These are phyloP conservation scores for Lepraria neglecta DNA, from an alignment of 495 filamentous ascomycete genomes.

Conservation along the genomic window DNA sequence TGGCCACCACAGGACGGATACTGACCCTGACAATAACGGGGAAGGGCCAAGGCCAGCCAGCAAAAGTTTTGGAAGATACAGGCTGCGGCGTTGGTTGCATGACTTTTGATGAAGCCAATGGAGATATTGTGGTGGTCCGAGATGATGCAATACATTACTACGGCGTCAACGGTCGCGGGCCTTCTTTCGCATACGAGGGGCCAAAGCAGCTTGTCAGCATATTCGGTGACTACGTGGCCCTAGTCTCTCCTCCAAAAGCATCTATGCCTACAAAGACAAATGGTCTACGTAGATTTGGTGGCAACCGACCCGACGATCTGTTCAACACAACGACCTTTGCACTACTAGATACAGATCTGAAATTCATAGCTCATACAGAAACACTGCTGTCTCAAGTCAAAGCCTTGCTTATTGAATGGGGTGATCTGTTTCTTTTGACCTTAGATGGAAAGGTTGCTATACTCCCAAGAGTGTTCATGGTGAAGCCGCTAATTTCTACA, in stretches of 20 bases:
- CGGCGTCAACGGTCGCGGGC: slow-evolving; percentile 73
- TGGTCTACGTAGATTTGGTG: slow-evolving; percentile 57
- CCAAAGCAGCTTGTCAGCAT: slow-evolving; percentile 75
- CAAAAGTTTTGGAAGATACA: slow-evolving; percentile 76
- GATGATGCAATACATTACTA: slow-evolving; percentile 97
- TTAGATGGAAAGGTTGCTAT: slow-evolving; percentile 76
- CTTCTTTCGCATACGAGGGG: slow-evolving; percentile 83
- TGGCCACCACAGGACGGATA: slow-evolving; percentile 86
- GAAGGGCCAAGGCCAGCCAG: slow-evolving; percentile 80
- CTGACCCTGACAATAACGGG: slow-evolving; percentile 79
- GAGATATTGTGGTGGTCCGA: slow-evolving; percentile 80
- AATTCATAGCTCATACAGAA: slow-evolving; percentile 87
- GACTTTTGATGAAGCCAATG: slow-evolving; percentile 70
- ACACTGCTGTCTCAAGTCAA: slow-evolving; percentile 71
- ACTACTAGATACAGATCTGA: slow-evolving; percentile 80
- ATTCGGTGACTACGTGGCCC: slow-evolving; percentile 78
- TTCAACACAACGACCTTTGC: slow-evolving; percentile 82
- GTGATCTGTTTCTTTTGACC: slow-evolving; percentile 78
- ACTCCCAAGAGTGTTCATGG: neutral
- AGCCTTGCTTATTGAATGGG: slow-evolving; percentile 80
- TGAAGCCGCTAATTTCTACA: slow-evolving; percentile 33
- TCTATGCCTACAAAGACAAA: slow-evolving; percentile 44
- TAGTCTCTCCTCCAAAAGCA: slow-evolving; percentile 79
- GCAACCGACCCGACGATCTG: slow-evolving; percentile 60
- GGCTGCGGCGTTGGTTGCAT: slow-evolving; percentile 91